phyloP scores from a whole-genome alignment of 768 basidiomycete species.

The Lactifluus subvellereus region DNA sequence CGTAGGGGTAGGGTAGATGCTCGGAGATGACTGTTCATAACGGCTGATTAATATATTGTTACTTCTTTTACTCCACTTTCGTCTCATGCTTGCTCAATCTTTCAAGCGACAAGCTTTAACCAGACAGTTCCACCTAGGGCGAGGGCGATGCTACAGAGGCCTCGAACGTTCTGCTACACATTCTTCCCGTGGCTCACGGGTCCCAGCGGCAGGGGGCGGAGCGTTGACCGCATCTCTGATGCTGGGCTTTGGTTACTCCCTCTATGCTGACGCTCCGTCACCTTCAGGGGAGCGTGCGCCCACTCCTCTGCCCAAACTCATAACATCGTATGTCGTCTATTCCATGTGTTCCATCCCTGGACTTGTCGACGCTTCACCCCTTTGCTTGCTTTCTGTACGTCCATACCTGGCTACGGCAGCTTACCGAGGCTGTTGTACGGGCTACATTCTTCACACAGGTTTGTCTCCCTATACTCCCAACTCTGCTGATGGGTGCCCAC shows the following conservation, averaged over 20 bases:
- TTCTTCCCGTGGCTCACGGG: conserved; percentile 3
- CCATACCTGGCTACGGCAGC: conserved; percentile 55
- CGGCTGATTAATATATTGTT: no score
- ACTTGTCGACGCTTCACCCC: conserved; percentile 71
- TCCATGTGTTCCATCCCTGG: conserved; percentile 69
- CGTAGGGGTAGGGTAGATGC: no score
- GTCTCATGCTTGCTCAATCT: background rate
- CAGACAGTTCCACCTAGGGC: background rate
- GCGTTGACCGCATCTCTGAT: conserved; percentile 19
- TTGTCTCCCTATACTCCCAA: conserved; percentile 26
- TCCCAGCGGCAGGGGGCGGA: conserved; percentile 13
- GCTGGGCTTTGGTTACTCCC: conserved; percentile 14
- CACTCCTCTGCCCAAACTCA: conserved; percentile 33
- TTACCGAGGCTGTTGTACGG: conserved; percentile 66
- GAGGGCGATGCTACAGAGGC: background rate
- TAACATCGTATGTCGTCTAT: conserved; percentile 79
- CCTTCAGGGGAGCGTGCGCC: conserved; percentile 11
- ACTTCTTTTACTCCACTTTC: background rate
- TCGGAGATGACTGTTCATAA: background rate
- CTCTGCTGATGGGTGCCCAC: background rate
- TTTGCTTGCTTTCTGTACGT: conserved; percentile 51
- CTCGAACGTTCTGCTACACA: background rate
- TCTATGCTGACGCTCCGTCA: conserved; percentile 27
- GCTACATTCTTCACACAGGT: conserved; percentile 85
- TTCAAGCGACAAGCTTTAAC: background rate